These are phyloP conservation scores for Aspergillus glaucus DNA, from an alignment of 2,329 filamentous ascomycete species.

Conservation along the genomic window DNA sequence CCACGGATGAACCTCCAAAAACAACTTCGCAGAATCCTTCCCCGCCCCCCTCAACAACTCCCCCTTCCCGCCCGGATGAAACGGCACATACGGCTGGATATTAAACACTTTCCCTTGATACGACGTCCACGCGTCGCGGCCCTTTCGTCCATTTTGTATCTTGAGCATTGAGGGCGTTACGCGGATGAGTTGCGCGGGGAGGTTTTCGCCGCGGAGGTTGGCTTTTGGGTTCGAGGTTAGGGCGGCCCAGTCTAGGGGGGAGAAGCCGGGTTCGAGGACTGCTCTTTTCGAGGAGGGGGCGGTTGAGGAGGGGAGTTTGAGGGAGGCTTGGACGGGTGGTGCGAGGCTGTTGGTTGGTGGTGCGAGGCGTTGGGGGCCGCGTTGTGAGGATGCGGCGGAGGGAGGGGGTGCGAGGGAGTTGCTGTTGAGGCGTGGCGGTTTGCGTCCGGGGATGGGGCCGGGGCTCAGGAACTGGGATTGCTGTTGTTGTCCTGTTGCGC, in stretches of 20 bases:
- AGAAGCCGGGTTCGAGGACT: slow-evolving; percentile 80
- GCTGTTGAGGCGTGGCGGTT: slow-evolving; percentile 25
- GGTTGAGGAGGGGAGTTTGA: slow-evolving; percentile 40
- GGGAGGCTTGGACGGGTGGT: slow-evolving; percentile 25
- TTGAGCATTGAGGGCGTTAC: slow-evolving; percentile 79
- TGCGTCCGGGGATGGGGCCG: slow-evolving; percentile 8
- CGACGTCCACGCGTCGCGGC: slow-evolving; percentile 82
- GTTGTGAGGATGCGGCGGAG: slow-evolving; percentile 39
- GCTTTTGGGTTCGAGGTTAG: slow-evolving; percentile 57
- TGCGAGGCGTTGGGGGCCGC: slow-evolving; percentile 25
- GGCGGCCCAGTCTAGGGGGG: slow-evolving; percentile 91
- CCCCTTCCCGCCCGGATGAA: slow-evolving; percentile 72
- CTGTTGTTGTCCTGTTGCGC: slow-evolving; percentile 17
- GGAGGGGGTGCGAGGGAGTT: slow-evolving; percentile 36
- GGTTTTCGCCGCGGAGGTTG: slow-evolving; percentile 57
- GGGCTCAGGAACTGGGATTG: slow-evolving; percentile 8
- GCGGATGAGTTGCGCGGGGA: slow-evolving; percentile 53
- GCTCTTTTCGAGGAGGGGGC: slow-evolving; percentile 14
- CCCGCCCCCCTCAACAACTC: slow-evolving; percentile 60
- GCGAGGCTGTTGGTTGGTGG: slow-evolving; percentile 37
- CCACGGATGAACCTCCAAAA: slow-evolving; percentile 61
- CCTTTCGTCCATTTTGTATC: slow-evolving; percentile 71
- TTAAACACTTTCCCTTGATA: slow-evolving; percentile 92
- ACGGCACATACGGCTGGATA: slow-evolving; percentile 79
- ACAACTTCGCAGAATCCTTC: slow-evolving; percentile 58